Base-by-base conservation (phyloP, 371 early-diverging fungal genomes). In the Antonospora locustae region DNA sequence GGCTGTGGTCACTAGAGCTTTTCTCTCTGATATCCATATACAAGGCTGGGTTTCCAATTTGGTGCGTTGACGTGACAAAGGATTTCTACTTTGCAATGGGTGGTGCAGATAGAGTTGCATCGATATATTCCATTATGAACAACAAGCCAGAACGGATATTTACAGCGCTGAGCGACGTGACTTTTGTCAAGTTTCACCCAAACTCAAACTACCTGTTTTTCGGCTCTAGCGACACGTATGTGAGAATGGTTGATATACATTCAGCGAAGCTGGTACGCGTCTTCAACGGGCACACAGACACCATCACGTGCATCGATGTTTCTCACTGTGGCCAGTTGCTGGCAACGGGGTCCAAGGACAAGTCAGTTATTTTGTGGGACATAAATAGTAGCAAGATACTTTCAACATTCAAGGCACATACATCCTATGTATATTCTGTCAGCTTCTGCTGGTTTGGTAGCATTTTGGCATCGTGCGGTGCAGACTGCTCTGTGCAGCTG, bases 1-100 rank as follows among this genome's bases (percentile, higher is more conserved):
- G 95, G 9, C 72, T 97, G 40, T 98, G 98, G 98, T 84, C 84
- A 65, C 74, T 87, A 23, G 86, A 86, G 36, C 84, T 91, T 3
- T 81, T 78, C 54, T 78, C 82, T 23, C 87, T 87, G 62, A 62
- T 96, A 4, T 93, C 84, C 11, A 80, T 81, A 38, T 98, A 92
- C 78, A 85, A 84, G 68, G 90, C 91, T 22, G 88, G 85, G 67
- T 89, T 88, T 67, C 97, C 99, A 9, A 79, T 98, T 2, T 98
- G 95, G 94, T 84, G 84, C 65, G 82, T 90, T 0, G 81, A 84
- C 44, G 83, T 90, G 66, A 84, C 85, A 0, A 79, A 81, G 58
- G 89, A 89, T 19, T 81, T 82, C 65, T 96, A 93, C 71, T 95
- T 96, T 78, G 94, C 88, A 2, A 88, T 87, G 0, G 92, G 90